Percentiles rank a stretch among this genome's conserved stretches.
These are phyloP conservation scores for Tolypocladium ovalisporum DNA, from an alignment of 2,329 filamentous ascomycete genomes.

Conservation along the genomic window DNA sequence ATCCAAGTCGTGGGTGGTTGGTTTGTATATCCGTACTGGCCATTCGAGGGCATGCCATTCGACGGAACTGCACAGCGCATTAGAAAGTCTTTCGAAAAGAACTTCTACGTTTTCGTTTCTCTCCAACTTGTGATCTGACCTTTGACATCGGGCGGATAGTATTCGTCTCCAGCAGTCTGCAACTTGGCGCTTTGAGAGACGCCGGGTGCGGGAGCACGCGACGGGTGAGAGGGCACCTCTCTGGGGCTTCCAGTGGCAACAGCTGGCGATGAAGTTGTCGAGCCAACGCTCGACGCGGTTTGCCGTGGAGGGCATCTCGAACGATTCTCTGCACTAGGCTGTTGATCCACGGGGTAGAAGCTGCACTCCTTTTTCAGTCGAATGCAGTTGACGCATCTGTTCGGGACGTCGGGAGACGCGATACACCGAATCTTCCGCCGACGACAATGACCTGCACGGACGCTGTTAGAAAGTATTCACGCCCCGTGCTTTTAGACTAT, in stretches of 20 bases:
- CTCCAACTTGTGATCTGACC: constrained; percentile 24
- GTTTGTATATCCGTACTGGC: constrained; percentile 26
- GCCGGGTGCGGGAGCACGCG: constrained; percentile 3
- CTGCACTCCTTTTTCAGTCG: constrained; percentile 89
- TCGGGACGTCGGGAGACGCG: constrained; percentile 61
- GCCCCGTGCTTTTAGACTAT: background rate
- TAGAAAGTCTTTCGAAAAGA: background rate
- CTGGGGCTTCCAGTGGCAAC: constrained; percentile 29
- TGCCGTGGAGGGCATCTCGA: constrained; percentile 29
- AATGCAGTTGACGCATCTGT: constrained; percentile 85
- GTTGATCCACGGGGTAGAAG: constrained; percentile 81
- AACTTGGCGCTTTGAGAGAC: constrained; percentile 6
- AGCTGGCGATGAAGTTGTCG: constrained; percentile 38
- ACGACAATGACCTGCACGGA: constrained; percentile 69
- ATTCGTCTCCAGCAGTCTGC: constrained; percentile 25
- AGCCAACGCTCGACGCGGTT: constrained; percentile 27
- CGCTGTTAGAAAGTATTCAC: background rate
- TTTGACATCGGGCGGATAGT: constrained; percentile 27
- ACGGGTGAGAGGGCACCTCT: constrained; percentile 26
- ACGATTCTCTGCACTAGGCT: constrained; percentile 37
- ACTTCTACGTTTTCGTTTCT: background rate
- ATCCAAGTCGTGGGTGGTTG: constrained; percentile 32
- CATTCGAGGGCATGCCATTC: constrained; percentile 18
- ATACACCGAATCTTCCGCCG: constrained; percentile 90
- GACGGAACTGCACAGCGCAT: constrained; percentile 18